Evolutionary conservation across 192 early-diverging fungal species (phyloP), one percentile per base, ranked within the genome.

Genomic region (Linnemannia zychae): DNA sequence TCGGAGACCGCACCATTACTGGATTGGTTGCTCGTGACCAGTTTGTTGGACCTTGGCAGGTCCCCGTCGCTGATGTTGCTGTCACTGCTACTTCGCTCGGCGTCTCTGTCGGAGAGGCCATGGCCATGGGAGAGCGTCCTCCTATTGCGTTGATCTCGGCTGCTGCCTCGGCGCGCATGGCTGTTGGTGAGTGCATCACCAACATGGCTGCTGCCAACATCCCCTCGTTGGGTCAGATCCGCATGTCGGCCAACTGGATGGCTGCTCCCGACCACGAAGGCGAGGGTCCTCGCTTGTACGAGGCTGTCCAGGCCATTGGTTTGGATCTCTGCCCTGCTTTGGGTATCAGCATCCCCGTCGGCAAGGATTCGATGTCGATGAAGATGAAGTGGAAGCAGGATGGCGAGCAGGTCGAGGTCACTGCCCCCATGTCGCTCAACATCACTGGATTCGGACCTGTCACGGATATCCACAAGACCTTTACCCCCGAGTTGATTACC

Each of bases 291-390:
- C 92, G 94, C 63, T 88, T 99, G 48, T 99, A 99, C 81, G 93
- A 94, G 53, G 99, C 97, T 38, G 99, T 99, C 12, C 87, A 95
- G 76, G 97, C 98, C 40, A 92, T 99, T 73, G 97, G 98, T 52
- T 84, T 98, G 87, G 97, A 97, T 60, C 87, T 99, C 70, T 99
- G 99, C 89, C 97, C 96, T 57, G 91, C 91, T 60, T 91, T 99
- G 50, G 97, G 98, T 31, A 91, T 99, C 78, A 94, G 95, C 60
- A 96, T 99, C 74, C 99, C 99, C 9, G 99, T 99, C 24, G 99
- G 99, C 72, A 99, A 99, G 92, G 99, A 99, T 90, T 99, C 98
- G 13, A 98, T 99, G 98, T 97, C 96, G 50, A 99, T 99, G 99
- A 97, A 98, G 91, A 96, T 97, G 90, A 94, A 94, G 79, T 99